These are phyloP conservation scores for Mycena albidolilacea DNA, from an alignment of 768 basidiomycete species.

Conservation along the genomic window DNA sequence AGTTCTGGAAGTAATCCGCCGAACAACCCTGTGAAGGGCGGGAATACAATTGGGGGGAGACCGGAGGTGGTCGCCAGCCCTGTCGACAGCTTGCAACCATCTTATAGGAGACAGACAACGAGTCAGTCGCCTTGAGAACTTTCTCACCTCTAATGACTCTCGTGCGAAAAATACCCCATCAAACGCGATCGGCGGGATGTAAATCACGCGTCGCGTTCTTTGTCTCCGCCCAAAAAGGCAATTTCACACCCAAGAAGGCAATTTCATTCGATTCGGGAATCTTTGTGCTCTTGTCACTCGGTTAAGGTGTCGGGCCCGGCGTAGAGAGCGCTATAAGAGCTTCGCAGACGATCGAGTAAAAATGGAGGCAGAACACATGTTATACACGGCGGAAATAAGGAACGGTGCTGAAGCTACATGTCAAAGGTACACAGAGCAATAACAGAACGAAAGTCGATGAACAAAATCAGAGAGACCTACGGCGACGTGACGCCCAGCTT, in stretches of 20 bases:
- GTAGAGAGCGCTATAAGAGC: background rate
- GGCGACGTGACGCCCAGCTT: conserved; percentile 27
- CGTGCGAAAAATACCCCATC: conserved; percentile 13
- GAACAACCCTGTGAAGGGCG: background rate
- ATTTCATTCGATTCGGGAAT: background rate
- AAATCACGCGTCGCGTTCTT: conserved; percentile 1
- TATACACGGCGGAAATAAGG: background rate
- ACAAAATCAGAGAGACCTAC: background rate
- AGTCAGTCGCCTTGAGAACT: conserved; percentile 33
- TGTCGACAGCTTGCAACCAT: background rate
- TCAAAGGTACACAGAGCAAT: conserved; percentile 2
- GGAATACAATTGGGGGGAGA: conserved; percentile 30
- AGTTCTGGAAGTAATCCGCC: background rate
- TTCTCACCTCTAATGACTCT: conserved; percentile 20
- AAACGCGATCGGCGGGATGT: conserved; percentile 26
- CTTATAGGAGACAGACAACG: conserved; percentile 11
- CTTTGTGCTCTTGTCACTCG: background rate
- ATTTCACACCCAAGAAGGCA: background rate
- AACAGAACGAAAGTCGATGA: background rate
- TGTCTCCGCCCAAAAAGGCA: background rate
- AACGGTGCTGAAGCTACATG: background rate
- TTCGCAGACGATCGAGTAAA: background rate
- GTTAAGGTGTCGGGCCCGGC: too few relatives aligned
- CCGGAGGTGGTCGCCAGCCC: conserved; percentile 18
- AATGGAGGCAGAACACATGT: too few relatives aligned